Conservation (phyloP, 306 rosid species). For the Quercus gilva region DNA sequence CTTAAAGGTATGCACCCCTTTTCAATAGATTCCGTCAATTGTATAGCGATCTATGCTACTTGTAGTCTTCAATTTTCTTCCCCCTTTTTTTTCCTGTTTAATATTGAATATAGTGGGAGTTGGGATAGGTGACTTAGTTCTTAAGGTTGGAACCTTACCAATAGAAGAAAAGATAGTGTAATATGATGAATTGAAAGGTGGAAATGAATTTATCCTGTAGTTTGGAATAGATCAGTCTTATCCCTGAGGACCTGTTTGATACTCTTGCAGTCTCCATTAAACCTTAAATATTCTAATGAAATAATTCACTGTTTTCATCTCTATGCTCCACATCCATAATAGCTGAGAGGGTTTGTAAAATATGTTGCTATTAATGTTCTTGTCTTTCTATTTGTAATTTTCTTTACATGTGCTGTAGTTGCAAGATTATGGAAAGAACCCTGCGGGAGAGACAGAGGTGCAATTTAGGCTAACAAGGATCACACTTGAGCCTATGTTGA, state of each 20-base stretch:
- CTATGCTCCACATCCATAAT: not conserved
- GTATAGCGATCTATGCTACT: not conserved
- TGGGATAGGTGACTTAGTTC: not conserved
- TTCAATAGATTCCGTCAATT: not conserved
- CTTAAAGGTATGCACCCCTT: constrained; percentile 54
- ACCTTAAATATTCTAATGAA: constrained; percentile 3
- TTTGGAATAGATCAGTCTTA: constrained; percentile 3
- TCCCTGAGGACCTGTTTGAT: not conserved
- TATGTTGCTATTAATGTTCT: constrained; percentile 18
- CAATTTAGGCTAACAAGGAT: constrained; percentile 67
- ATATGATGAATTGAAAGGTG: not conserved
- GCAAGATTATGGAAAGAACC: constrained; percentile 65
- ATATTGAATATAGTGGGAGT: not conserved
- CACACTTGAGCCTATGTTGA: constrained; percentile 79
- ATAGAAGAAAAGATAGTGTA: not conserved
- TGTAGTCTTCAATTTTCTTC: constrained; percentile 4
- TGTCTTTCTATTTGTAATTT: constrained; percentile 28
- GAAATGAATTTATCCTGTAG: not conserved
- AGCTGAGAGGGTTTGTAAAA: not conserved
- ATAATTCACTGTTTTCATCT: constrained; percentile 6
- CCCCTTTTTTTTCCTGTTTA: not conserved
- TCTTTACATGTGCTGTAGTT: constrained; percentile 39
- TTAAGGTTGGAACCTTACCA: not conserved
- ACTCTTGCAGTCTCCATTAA: constrained; percentile 6
- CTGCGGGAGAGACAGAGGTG: constrained; percentile 61